A percentile compares a stretch with the other conserved stretches of the same genome.
Evolutionary conservation across 495 filamentous ascomycete genomes (phyloP).

Genomic region (Halenospora varia): DNA sequence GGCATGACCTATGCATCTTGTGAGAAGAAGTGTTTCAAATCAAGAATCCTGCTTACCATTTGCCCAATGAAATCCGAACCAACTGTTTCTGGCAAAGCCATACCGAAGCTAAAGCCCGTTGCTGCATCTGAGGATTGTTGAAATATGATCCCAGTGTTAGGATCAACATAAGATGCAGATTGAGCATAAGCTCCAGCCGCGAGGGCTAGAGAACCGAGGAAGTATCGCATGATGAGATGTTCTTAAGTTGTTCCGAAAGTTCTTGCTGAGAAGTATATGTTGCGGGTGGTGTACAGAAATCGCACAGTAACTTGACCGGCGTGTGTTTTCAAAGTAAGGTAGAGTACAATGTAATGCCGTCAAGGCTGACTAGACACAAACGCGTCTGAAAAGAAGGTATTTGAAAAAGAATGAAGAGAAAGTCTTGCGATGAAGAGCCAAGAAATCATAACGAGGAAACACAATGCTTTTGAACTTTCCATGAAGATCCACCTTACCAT

Average conservation of each 20-base stretch:
- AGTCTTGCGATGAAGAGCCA: neutral
- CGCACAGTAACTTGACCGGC: neutral
- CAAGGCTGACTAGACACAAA: neutral
- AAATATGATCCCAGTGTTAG: constrained; percentile 32
- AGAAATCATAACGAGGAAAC: neutral
- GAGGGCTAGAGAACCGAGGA: constrained; percentile 10
- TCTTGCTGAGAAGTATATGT: too few relatives aligned
- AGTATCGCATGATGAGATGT: constrained; percentile 4
- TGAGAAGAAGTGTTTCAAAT: neutral
- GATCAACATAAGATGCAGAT: constrained; percentile 28
- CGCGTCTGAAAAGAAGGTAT: neutral
- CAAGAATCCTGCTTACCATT: constrained; percentile 24
- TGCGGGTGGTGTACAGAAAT: neutral
- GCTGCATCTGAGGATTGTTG: constrained; percentile 26
- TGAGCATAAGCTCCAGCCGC: constrained; percentile 8
- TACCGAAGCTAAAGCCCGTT: constrained; percentile 42
- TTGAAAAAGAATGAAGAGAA: neutral
- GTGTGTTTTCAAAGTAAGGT: neutral
- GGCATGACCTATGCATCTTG: constrained; percentile 13
- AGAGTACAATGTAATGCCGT: constrained; percentile 1
- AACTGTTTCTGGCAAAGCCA: constrained; percentile 46
- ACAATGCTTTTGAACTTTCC: neutral
- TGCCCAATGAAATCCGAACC: constrained; percentile 40
- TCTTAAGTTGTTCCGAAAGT: neutral
- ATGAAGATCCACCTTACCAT: neutral